Base-by-base conservation (phyloP, 352 stramenopile genomes). In the Pythium oligandrum region DNA sequence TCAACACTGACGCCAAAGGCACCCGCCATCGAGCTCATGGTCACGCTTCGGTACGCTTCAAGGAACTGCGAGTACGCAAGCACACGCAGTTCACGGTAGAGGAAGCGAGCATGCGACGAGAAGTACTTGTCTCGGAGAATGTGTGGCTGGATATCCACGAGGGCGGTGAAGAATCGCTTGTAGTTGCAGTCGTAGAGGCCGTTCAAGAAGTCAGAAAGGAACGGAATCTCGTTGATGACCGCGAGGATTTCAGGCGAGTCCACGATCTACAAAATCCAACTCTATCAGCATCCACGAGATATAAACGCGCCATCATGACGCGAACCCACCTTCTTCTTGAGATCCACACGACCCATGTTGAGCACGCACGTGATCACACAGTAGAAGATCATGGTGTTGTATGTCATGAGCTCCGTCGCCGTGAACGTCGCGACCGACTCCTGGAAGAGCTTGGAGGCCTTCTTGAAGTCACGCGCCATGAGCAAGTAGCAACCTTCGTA, bases 391-490 rank as follows among this genome's bases (percentile, higher is more conserved):
- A 99, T 99, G 31, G 92, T 90, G 44, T 94, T 77, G 83, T 99
- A 99, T 51, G 88, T 82, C 80, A 97, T 98, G 40, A 99, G 84
- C 75, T 99, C 97, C 38, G 83, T 95, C 61, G 93, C 97, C 26
- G 96, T 99, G 75, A 99, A 99, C 12, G 96, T 99, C 6, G 96
- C 95, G 59, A 99, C 93, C n/a, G 93, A 98, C 57, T 98, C 90
- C 66, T 95, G 86, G 50, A 99, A 95, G 12, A 98, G 73, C 62
- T 83, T 83, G 1, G 94, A 85, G 8, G 96, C 96, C 48, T 81
- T 90, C 68, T 96, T 93, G 47, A 99, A 91, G 70, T 99, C 93
- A 7, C 97, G 76, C 26, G 86, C 78, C 63, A 97, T 86, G 26
- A 99, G 70, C 44, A 95, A 66, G 58, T 96, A 97, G 51, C 98